A percentile compares a stretch with the other conserved stretches of the same genome.
These are phyloP conservation scores for Cupressus sempervirens DNA, from an alignment of 75 land plant genomes.

Conservation along the genomic window DNA sequence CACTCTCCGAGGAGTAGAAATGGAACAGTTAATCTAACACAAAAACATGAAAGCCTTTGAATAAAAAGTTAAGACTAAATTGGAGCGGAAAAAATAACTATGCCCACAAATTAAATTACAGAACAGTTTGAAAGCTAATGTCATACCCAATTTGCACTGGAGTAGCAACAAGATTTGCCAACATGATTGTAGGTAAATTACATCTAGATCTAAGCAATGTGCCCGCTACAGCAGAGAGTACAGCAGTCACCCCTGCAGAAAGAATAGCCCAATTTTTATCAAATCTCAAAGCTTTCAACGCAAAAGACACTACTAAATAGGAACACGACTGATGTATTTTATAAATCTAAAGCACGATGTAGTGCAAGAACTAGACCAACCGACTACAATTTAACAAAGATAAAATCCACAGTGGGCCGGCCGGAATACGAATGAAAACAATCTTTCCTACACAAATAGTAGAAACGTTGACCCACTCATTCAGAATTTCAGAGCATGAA, in stretches of 20 bases:
- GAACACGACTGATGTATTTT: background rate
- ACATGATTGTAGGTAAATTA: slow-evolving; percentile 77
- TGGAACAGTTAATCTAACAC: slow-evolving; percentile 63
- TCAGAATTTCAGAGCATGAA: background rate
- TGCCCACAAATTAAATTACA: background rate
- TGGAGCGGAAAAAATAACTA: background rate
- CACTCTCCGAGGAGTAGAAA: slow-evolving; percentile 85
- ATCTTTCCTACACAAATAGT: background rate
- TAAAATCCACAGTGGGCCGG: background rate
- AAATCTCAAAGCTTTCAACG: background rate
- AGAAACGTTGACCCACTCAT: background rate
- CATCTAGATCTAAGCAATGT: slow-evolving; percentile 63
- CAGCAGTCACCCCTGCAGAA: slow-evolving; percentile 66
- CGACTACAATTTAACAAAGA: background rate
- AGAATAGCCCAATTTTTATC: background rate
- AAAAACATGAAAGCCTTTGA: background rate
- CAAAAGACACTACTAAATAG: background rate
- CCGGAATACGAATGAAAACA: background rate
- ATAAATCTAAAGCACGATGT: background rate
- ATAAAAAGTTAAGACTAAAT: background rate
- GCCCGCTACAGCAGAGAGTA: slow-evolving; percentile 72
- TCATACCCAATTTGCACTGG: slow-evolving; percentile 78
- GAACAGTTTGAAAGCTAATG: background rate
- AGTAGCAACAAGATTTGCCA: slow-evolving; percentile 88
- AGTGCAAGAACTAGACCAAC: background rate